phyloP scores from a whole-genome alignment of 78 protist species.

The Speleostelium caveatum region DNA sequence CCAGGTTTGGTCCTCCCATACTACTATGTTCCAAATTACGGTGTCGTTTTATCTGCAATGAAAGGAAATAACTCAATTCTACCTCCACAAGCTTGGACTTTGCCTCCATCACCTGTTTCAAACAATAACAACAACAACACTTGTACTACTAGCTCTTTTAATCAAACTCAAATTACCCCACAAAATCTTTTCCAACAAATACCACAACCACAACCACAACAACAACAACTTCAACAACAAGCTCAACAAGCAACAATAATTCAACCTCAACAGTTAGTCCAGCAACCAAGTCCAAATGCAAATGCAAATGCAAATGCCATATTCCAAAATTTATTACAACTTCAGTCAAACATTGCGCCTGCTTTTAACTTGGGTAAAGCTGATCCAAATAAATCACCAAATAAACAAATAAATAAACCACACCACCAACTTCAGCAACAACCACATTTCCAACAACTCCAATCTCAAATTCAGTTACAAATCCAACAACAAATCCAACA shows the following conservation, averaged over 20 bases:
- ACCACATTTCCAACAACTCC: not conserved
- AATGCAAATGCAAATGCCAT: too few relatives aligned
- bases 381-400: too few relatives aligned
- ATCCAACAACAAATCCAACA: conserved; percentile 9
- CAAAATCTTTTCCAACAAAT: not conserved
- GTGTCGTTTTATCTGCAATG: conserved; percentile 47
- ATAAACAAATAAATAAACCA: too few relatives aligned
- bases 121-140: conserved; percentile 16
- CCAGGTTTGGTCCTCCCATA: not conserved
- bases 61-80: conserved; percentile 31
- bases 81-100: conserved; percentile 74
- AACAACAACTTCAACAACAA: conserved; percentile 5
- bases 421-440: conserved; percentile 5
- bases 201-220: not conserved
- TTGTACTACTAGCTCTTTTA: too few relatives aligned
- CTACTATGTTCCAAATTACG: conserved; percentile 63
- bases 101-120: not conserved
- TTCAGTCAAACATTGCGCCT: too few relatives aligned
- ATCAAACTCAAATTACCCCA: not conserved
- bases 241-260: not conserved
- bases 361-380: too few relatives aligned
- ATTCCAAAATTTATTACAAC: too few relatives aligned
- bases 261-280: not conserved
- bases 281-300: not conserved
- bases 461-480: not conserved